These are phyloP conservation scores for Neofusicoccum laricinum DNA, from an alignment of 2,329 filamentous ascomycete genomes.

Conservation along the genomic window DNA sequence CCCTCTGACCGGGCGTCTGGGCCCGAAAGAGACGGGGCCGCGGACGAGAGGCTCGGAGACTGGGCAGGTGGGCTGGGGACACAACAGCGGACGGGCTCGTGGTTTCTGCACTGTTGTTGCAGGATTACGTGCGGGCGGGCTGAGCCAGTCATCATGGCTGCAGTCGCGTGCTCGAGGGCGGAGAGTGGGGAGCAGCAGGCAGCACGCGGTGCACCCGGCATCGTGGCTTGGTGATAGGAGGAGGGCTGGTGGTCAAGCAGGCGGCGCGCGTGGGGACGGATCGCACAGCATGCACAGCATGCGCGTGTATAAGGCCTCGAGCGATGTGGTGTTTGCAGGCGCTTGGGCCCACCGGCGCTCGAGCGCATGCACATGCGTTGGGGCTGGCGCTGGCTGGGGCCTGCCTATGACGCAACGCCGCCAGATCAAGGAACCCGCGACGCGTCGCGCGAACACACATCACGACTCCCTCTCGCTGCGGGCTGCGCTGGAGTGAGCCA, in stretches of 20 bases:
- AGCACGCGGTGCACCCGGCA: background rate
- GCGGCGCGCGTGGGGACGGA: background rate
- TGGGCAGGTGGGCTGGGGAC: background rate
- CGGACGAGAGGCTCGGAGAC: background rate
- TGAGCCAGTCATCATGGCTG: slow-evolving; percentile 7
- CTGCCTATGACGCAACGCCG: background rate
- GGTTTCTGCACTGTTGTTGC: background rate
- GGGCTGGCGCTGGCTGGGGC: no score
- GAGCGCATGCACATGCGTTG: no score
- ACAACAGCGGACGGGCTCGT: background rate
- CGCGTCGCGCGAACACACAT: background rate
- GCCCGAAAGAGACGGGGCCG: background rate
- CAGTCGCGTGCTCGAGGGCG: slow-evolving; percentile 1
- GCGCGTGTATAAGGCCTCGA: background rate
- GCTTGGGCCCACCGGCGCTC: background rate
- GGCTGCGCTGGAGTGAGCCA: no score
- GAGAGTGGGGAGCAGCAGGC: background rate
- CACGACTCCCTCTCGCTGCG: background rate
- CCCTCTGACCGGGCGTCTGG: background rate
- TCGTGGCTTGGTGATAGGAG: background rate
- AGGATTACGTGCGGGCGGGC: no score
- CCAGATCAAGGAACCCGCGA: background rate
- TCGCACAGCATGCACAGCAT: background rate
- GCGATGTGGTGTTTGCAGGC: slow-evolving; percentile 1
- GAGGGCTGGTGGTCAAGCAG: background rate